Conservation (phyloP, 1,284 basidiomycete genomes). For the Cutaneotrichosporon sp. region DNA sequence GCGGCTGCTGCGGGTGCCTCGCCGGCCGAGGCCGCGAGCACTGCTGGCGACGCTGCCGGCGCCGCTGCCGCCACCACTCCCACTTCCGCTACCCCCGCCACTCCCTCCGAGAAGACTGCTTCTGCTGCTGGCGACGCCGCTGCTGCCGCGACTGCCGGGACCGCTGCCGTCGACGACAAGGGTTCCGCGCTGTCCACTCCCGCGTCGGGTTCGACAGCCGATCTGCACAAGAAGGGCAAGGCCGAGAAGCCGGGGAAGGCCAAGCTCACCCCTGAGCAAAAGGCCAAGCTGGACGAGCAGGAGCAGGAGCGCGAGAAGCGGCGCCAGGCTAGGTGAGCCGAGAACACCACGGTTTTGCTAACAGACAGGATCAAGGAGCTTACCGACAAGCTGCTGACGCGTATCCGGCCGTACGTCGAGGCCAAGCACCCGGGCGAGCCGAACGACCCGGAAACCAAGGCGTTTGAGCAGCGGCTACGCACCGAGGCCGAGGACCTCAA, state of each 20-base stretch:
- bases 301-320: constrained; percentile 72
- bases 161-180: constrained; percentile 10
- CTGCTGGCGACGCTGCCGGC: constrained; percentile 14
- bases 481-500: constrained; percentile 94
- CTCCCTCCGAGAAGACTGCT: constrained; percentile 15
- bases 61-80: not conserved
- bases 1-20: constrained; percentile 10
- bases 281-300: constrained; percentile 70
- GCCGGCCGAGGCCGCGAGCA: constrained; percentile 8
- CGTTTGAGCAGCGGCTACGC: constrained; percentile 71
- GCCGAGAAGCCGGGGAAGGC: constrained; percentile 52
- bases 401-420: constrained; percentile 80
- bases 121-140: constrained; percentile 10
- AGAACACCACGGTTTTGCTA: not conserved
- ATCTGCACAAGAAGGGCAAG: constrained; percentile 33
- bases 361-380: constrained; percentile 57
- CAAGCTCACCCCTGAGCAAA: constrained; percentile 76
- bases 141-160: not conserved
- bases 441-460: constrained; percentile 74
- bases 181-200: constrained; percentile 17
- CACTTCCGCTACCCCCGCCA: not conserved
- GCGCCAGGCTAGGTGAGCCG: constrained; percentile 60
- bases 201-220: constrained; percentile 17
- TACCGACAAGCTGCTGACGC: constrained; percentile 69
- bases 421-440: constrained; percentile 80